Percentiles rank a stretch among this genome's conserved stretches.
Evolutionary conservation across 139 green algal genomes (phyloP).

Genomic region (Picochlorum sp.): DNA sequence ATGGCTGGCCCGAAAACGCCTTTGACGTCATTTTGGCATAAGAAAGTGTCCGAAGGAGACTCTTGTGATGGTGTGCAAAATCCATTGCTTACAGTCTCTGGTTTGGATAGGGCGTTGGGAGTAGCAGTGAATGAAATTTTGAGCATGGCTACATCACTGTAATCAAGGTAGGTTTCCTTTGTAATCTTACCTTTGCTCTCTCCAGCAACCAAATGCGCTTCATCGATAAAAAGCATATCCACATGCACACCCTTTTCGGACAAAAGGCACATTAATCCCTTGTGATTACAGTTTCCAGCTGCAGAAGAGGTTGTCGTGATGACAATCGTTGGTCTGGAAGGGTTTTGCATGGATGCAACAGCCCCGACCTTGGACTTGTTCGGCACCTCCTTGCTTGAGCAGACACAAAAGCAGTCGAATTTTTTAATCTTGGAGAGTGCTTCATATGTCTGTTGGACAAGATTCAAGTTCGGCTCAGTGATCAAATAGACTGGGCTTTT

Average conservation of each 20-base stretch:
- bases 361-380: not conserved
- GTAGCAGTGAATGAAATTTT: not conserved
- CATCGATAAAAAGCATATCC: not conserved
- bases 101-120: not conserved
- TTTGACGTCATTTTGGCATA: not conserved
- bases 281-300: not conserved
- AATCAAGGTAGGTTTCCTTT: not conserved
- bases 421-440: not conserved
- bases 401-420: not conserved
- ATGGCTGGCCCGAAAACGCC: not conserved
- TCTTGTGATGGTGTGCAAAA: not conserved
- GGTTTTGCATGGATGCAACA: not conserved
- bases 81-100: not conserved
- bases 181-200: not conserved
- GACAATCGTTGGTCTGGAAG: not conserved
- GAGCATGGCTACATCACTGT: not conserved
- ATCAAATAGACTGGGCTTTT: not conserved
- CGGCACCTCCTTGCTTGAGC: not conserved
- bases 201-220: not conserved
- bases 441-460: not conserved
- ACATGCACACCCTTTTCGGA: not conserved
- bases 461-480: not conserved
- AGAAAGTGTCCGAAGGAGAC: not conserved
- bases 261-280: not conserved
- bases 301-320: not conserved